A percentile compares a stretch with the other conserved stretches of the same genome.
Evolutionary conservation across 1,284 basidiomycete genomes (phyloP).

Genomic region (Phlebopus sp.): DNA sequence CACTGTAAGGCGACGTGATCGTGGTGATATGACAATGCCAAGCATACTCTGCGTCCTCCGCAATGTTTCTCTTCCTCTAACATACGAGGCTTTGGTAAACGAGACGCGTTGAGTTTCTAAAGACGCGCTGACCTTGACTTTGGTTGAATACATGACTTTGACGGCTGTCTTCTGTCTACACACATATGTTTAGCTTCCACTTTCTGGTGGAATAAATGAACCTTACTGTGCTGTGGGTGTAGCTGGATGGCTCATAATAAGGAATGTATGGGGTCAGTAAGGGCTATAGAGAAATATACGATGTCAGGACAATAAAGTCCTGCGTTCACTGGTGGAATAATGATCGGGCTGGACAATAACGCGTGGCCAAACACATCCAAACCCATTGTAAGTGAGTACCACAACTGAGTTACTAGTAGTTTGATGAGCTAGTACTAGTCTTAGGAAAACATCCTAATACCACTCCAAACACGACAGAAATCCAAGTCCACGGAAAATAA

Average conservation of each 20-base stretch:
- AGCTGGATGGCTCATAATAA: conserved; percentile 28
- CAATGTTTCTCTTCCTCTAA: conserved; percentile 7
- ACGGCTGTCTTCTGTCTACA: conserved; percentile 23
- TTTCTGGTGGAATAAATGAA: not conserved
- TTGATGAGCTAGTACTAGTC: no score
- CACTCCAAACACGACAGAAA: not conserved
- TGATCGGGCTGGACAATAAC: not conserved
- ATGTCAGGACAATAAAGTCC: conserved; percentile 14
- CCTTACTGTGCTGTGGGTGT: conserved; percentile 17
- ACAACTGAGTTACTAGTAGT: no score
- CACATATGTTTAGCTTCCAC: conserved; percentile 9
- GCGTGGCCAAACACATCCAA: conserved; percentile 26
- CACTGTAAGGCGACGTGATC: not conserved
- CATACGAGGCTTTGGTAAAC: not conserved
- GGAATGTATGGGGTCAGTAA: conserved; percentile 25
- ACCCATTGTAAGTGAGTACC: conserved; percentile 9
- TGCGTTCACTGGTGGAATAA: conserved; percentile 1
- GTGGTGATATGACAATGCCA: not conserved
- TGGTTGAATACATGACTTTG: conserved; percentile 41
- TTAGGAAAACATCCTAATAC: no score
- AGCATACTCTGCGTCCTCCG: conserved; percentile 7
- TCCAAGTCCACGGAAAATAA: not conserved
- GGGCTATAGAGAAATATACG: conserved; percentile 12
- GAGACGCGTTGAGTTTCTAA: conserved; percentile 14
- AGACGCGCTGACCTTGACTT: conserved; percentile 38